Evolutionary conservation across 2,329 filamentous ascomycete genomes (phyloP), one percentile per base, ranked within the genome.

Genomic region (Colletotrichum sojae): DNA sequence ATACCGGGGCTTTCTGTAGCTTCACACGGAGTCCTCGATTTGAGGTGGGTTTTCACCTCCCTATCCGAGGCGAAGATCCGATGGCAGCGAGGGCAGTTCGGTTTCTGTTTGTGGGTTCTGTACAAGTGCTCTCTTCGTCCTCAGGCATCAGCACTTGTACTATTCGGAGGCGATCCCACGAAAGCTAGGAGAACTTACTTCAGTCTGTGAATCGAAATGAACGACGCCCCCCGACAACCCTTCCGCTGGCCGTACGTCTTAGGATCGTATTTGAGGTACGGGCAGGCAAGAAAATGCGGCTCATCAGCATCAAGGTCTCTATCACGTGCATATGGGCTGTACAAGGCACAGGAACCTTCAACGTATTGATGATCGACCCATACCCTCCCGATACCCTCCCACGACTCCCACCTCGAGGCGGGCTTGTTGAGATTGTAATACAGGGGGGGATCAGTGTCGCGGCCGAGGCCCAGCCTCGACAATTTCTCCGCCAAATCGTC

Each of bases 61-160:
- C 9, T 16, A 6, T 64, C 46, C 0, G 27, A 31, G 4, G 16
- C 2, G 48, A 59, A 64, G 2, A 36, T n/a, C 2, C 2, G 6
- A 2, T 46, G 54, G 22, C 62, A 64, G 6, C 62, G 62, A 5
- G 54, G 39, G 22, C 62, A 64, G 36, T 59, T 64, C 2, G 54
- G 53, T 13, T 59, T 46, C 1, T 59, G 62, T 9, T 31, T 43
- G n/a, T 64, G 62, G 2, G 16, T 59, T 5, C 62, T 58, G 36
- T 64, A 20, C 9, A 64, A 4, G 6, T 64, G 62, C 3, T 58
- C 62, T 1, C 54, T 64, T 10, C 3, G 18, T 0, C 6, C 27
- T 8, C 5, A 9, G 8, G 27, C 8, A 1, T 31, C 6, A 31
- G 27, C 8, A 8, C 27, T 8, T 6, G 27, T 6, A 8, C 1